Evolutionary conservation across 2,329 filamentous ascomycete genomes (phyloP).

Genomic region (Coniochaeta ligniaria): DNA sequence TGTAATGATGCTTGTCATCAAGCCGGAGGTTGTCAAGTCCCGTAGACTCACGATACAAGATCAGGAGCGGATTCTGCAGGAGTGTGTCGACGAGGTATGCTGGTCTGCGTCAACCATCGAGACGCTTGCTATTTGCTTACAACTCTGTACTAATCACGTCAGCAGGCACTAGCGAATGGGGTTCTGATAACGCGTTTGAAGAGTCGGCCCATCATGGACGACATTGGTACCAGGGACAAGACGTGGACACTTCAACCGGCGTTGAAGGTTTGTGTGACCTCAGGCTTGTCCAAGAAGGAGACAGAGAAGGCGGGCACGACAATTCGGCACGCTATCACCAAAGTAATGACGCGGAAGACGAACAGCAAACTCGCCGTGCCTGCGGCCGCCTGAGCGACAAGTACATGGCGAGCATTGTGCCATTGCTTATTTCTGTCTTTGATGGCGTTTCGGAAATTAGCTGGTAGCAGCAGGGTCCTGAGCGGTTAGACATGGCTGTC

Average conservation of each 20-base stretch:
- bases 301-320: conserved; percentile 86
- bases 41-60: conserved; percentile 64
- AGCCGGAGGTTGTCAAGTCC: conserved; percentile 70
- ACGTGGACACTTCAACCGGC: conserved; percentile 68
- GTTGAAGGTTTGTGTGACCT: conserved; percentile 86
- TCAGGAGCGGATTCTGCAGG: conserved; percentile 78
- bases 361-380: conserved; percentile 29
- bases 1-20: conserved; percentile 74
- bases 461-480: neutral
- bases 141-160: neutral
- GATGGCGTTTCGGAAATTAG: neutral
- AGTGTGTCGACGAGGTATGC: conserved; percentile 91
- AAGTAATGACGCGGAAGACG: conserved; percentile 67
- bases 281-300: conserved; percentile 84
- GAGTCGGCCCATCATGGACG: conserved; percentile 58
- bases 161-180: conserved; percentile 75
- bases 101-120: neutral
- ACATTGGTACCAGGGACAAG: conserved; percentile 61
- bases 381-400: neutral
- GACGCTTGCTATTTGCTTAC: neutral
- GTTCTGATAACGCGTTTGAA: conserved; percentile 87
- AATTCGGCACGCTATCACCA: conserved; percentile 89
- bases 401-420: neutral
- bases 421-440: neutral
- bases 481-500: neutral